Evolutionary conservation across 495 filamentous ascomycete genomes (phyloP).

Genomic region (Lentithecium fluviatile): DNA sequence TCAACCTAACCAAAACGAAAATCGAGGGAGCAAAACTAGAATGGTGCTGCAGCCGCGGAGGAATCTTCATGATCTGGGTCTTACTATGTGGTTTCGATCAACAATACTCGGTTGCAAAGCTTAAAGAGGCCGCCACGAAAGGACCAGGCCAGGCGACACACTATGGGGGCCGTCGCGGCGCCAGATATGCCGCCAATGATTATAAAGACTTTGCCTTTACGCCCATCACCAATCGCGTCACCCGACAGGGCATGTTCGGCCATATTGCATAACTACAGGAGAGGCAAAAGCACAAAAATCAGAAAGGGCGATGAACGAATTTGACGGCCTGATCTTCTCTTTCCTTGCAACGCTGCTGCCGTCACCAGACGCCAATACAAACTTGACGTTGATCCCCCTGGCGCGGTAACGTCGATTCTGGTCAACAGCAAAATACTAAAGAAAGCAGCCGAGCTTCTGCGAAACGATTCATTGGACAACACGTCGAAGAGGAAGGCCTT

Average conservation of each 20-base stretch:
- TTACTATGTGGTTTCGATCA: constrained; percentile 36
- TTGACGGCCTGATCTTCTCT: too few relatives aligned
- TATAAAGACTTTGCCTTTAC: too few relatives aligned
- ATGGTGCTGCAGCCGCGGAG: constrained; percentile 37
- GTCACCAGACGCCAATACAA: not conserved
- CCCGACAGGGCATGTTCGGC: too few relatives aligned
- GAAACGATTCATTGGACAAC: constrained; percentile 43
- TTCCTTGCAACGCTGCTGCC: constrained; percentile 32
- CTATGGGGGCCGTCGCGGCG: too few relatives aligned
- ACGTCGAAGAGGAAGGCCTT: constrained; percentile 34
- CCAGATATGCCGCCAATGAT: too few relatives aligned
- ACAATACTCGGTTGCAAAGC: constrained; percentile 12
- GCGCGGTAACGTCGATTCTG: constrained; percentile 33
- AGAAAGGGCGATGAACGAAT: too few relatives aligned
- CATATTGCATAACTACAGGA: too few relatives aligned
- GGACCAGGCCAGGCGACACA: not conserved
- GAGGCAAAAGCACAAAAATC: too few relatives aligned
- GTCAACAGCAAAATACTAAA: constrained; percentile 36
- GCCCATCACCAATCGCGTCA: too few relatives aligned
- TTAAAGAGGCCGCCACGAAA: constrained; percentile 5
- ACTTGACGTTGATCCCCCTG: constrained; percentile 35
- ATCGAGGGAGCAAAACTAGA: constrained; percentile 9
- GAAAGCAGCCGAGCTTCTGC: constrained; percentile 37
- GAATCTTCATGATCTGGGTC: constrained; percentile 37
- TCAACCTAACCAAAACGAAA: not conserved